Conservation (phyloP, 1,284 basidiomycete genomes). For the Ustilago shanxiensis region DNA sequence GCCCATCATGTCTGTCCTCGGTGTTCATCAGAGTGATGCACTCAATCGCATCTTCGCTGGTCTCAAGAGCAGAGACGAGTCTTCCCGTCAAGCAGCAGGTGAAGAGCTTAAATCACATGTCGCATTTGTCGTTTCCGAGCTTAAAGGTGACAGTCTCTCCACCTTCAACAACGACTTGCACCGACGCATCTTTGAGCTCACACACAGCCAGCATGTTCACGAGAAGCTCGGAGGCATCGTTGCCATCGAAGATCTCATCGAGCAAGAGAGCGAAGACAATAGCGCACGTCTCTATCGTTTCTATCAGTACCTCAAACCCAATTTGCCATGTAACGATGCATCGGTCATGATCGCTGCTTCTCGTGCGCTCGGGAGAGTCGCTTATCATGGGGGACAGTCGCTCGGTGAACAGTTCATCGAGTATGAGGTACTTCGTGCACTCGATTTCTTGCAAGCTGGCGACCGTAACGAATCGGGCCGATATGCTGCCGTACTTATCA, state of each 20-base stretch:
- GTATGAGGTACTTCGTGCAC: conserved; percentile 83
- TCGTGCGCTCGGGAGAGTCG: conserved; percentile 84
- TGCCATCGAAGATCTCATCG: conserved; percentile 75
- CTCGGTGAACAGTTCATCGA: conserved; percentile 90
- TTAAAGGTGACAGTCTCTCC: conserved; percentile 63
- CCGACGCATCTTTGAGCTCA: conserved; percentile 82
- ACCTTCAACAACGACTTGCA: conserved; percentile 74
- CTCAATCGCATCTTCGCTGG: conserved; percentile 63
- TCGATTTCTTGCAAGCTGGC: conserved; percentile 76
- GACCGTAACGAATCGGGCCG: conserved; percentile 72
- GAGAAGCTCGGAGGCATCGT: conserved; percentile 85
- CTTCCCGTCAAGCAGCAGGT: conserved; percentile 53
- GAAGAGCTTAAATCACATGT: conserved; percentile 64
- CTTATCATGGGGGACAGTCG: conserved; percentile 81
- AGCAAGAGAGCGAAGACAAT: conserved; percentile 55
- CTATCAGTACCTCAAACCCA: conserved; percentile 89
- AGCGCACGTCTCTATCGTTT: conserved; percentile 84
- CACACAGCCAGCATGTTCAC: conserved; percentile 80
- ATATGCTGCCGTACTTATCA: conserved; percentile 70
- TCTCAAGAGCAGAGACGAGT: conserved; percentile 63
- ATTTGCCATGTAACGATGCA: conserved; percentile 84
- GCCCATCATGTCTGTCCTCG: conserved; percentile 41
- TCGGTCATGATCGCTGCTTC: conserved; percentile 90
- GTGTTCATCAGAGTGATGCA: conserved; percentile 57
- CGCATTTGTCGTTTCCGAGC: conserved; percentile 59